Evolutionary conservation across 2,329 filamentous ascomycete genomes (phyloP), one percentile per base, ranked within the genome.

Genomic region (Cercospora sesami): DNA sequence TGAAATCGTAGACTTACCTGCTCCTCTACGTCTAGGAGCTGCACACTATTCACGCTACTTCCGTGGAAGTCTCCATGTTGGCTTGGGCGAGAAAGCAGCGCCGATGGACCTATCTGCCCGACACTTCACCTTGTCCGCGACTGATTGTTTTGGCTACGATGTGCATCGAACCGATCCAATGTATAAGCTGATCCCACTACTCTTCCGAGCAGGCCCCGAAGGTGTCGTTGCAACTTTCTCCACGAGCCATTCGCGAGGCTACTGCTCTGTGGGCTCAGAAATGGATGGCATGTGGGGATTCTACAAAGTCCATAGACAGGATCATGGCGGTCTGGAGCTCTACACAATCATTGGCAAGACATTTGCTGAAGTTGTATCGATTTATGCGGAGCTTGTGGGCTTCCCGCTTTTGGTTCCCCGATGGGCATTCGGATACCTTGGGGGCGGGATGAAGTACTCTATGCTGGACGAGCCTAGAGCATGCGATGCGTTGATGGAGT

Each of bases 261-360:
- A 84, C 16, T 92, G 89, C 81, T 86, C 86, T 8, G 82, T 92
- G 7, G 90, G 90, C 2, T 87, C 87, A 1, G 90, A 92, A 77
- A 89, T 92, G 78, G 90, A 93, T 74, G 90, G 90, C 30, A 85
- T 92, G 79, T 92, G 90, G 89, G 90, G 90, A 0, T 86, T 86
- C 66, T 92, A 88, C 84, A 92, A 92, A 76, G 88, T 91, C 21
- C 91, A 91, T 73, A 85, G 90, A 7, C 90, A 92, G 77, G 88
- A 90, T 68, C 86, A 89, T 70, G 90, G 90, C 23, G 90, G 90
- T 0, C 81, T 92, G 0, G 90, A 92, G 75, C 86, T 91, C 78
- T 92, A 91, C 71, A 81, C 89, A 23, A 86, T 92, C 59, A 83
- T 91, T 1, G 90, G 90, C 12, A 84, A 84, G 72, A 91, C 88